These are phyloP conservation scores for Chaetomiaceae sp. DNA, from an alignment of 2,329 filamentous ascomycete genomes.

Conservation along the genomic window DNA sequence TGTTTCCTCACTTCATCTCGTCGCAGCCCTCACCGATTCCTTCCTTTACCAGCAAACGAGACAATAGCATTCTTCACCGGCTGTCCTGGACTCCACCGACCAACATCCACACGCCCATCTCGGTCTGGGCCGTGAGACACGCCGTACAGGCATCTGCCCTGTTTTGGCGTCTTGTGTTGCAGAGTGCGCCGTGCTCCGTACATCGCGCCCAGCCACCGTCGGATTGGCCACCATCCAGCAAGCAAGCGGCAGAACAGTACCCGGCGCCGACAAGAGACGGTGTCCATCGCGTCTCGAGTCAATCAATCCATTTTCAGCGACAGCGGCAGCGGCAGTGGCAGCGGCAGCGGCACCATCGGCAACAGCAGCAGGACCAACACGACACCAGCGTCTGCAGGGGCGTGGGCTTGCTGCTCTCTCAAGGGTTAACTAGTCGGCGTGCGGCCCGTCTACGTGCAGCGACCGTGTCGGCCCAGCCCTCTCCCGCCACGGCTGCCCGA, in stretches of 20 bases:
- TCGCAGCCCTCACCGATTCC: conserved; percentile 26
- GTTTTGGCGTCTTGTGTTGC: no score
- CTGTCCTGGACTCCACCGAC: conserved; percentile 21
- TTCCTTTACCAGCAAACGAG: conserved; percentile 20
- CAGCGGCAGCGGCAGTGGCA: no score
- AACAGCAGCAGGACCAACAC: neutral
- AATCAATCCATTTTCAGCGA: no score
- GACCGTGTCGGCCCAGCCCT: neutral
- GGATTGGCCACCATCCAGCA: conserved; percentile 13
- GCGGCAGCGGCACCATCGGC: no score
- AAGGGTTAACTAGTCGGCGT: no score
- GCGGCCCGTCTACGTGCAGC: no score
- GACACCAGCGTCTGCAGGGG: neutral
- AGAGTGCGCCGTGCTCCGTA: neutral
- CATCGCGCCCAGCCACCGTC: neutral
- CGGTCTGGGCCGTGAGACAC: conserved; percentile 24
- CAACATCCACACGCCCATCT: conserved; percentile 16
- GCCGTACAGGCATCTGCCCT: conserved; percentile 11
- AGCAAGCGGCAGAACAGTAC: conserved; percentile 12
- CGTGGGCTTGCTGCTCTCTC: no score
- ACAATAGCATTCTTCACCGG: conserved; percentile 23
- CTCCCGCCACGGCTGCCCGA: neutral
- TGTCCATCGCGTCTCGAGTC: neutral
- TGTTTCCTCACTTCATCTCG: conserved; percentile 25
- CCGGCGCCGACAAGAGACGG: conserved; percentile 2